These are phyloP conservation scores for Fomitopsis pinicola DNA, from an alignment of 1,284 basidiomycete species.

Conservation along the genomic window DNA sequence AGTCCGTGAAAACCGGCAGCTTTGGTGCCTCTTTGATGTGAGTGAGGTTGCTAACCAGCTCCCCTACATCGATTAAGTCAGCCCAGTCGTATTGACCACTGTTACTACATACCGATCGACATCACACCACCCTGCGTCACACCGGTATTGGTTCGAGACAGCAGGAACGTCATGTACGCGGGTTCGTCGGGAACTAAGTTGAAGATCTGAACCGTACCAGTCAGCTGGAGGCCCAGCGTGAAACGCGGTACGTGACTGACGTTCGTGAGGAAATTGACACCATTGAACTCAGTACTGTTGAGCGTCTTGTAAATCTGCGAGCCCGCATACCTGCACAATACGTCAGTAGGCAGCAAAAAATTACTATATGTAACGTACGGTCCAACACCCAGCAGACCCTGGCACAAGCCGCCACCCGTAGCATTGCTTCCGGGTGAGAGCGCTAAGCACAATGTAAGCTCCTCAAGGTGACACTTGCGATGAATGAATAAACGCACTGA, in stretches of 20 bases:
- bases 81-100: background rate
- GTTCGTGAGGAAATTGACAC: background rate
- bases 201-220: background rate
- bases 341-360: background rate
- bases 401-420: background rate
- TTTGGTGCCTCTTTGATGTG: background rate
- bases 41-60: background rate
- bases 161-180: background rate
- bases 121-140: background rate
- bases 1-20: background rate
- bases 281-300: background rate
- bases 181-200: background rate
- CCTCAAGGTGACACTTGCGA: background rate
- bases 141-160: background rate
- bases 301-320: background rate
- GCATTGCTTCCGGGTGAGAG: background rate
- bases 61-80: background rate
- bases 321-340: background rate
- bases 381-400: background rate
- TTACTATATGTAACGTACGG: background rate
- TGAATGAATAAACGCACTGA: background rate
- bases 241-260: background rate
- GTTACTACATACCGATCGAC: background rate
- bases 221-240: no score
- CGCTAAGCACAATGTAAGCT: background rate